Conservation (phyloP, 1,284 basidiomycete genomes). For the Ustilago trichophora region DNA sequence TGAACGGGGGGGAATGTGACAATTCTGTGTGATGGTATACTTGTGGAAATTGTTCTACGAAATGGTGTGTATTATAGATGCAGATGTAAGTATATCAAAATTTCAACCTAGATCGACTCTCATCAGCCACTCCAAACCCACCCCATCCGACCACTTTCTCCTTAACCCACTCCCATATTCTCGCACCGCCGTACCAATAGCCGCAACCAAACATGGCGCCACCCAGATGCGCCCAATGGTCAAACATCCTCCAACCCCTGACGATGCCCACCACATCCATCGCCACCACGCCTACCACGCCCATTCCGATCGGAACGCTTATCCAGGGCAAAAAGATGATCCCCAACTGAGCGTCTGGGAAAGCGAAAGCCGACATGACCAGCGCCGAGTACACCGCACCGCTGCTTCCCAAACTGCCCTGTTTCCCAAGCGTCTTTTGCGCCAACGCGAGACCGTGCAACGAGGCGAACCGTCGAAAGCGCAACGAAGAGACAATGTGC, state of each 20-base stretch:
- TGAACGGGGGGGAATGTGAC: too few species aligned
- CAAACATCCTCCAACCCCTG: constrained; percentile 81
- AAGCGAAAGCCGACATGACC: constrained; percentile 81
- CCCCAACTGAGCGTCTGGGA: constrained; percentile 73
- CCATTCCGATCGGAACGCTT: constrained; percentile 79
- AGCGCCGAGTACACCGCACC: constrained; percentile 85
- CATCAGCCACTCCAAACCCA: background rate
- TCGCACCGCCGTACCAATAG: constrained; percentile 71
- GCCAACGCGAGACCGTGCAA: constrained; percentile 6
- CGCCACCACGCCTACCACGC: constrained; percentile 74
- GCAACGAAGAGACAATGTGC: constrained; percentile 76
- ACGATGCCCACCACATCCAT: constrained; percentile 80
- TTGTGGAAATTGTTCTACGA: too few species aligned
- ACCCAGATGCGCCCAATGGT: constrained; percentile 82
- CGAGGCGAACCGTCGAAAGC: constrained; percentile 74
- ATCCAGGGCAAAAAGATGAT: constrained; percentile 81
- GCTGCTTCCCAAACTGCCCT: constrained; percentile 81
- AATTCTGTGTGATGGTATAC: too few species aligned
- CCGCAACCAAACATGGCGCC: constrained; percentile 78
- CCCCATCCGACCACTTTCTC: constrained; percentile 4
- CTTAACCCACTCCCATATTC: constrained; percentile 33
- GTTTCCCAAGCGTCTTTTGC: constrained; percentile 68
- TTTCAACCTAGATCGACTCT: too few species aligned
- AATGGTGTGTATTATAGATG: too few species aligned
- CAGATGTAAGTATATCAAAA: too few species aligned